These are phyloP conservation scores for Melampsora larici-populina DNA, from an alignment of 1,284 basidiomycete species.

Conservation along the genomic window DNA sequence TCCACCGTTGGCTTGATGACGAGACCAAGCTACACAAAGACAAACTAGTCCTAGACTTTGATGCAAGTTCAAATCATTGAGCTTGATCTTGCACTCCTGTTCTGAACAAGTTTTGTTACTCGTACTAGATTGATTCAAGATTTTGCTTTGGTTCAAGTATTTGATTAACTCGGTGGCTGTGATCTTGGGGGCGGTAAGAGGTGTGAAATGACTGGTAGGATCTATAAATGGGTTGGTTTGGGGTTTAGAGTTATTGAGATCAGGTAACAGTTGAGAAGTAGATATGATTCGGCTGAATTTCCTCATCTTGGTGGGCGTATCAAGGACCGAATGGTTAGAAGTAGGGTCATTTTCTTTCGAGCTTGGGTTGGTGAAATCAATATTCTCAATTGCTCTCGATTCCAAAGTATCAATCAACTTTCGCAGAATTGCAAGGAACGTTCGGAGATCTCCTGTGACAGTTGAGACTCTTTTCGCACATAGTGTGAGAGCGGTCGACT, in stretches of 20 bases:
- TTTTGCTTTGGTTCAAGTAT: constrained; percentile 25
- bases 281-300: constrained; percentile 38
- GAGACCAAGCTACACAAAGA: constrained; percentile 40
- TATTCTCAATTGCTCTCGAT: constrained; percentile 21
- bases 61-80: constrained; percentile 40
- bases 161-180: constrained; percentile 33
- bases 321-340: constrained; percentile 17
- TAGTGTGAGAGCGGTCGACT: constrained; percentile 53
- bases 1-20: constrained; percentile 11
- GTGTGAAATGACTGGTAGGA: constrained; percentile 35
- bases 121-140: constrained; percentile 17
- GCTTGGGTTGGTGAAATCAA: neutral
- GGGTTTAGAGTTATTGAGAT: constrained; percentile 2
- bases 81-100: constrained; percentile 20
- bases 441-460: constrained; percentile 55
- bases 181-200: constrained; percentile 35
- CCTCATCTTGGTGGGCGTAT: constrained; percentile 42
- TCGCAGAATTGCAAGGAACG: constrained; percentile 54
- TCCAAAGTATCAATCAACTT: constrained; percentile 54
- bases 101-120: constrained; percentile 15
- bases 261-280: constrained; percentile 23
- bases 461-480: constrained; percentile 55
- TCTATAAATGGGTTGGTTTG: neutral
- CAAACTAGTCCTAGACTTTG: constrained; percentile 38
- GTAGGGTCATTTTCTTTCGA: neutral